A percentile compares a stretch with the other conserved stretches of the same genome.
These are phyloP conservation scores for Millerago galiae DNA, from an alignment of 805 yeast genomes.

Conservation along the genomic window DNA sequence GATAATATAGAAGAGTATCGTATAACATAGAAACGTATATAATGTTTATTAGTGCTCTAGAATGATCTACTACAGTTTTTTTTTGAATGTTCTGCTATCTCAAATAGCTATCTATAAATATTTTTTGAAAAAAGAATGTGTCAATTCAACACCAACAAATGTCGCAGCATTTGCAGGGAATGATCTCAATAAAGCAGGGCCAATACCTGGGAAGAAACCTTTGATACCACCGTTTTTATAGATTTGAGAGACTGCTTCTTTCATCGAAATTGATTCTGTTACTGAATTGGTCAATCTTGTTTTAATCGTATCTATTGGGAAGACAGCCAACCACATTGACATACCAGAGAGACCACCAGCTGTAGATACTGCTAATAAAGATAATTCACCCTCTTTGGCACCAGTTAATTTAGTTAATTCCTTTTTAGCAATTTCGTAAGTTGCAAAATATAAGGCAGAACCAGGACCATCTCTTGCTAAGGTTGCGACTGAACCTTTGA, in stretches of 20 bases:
- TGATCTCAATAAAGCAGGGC: constrained; percentile 89
- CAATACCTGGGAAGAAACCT: constrained; percentile 96
- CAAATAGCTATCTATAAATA: constrained; percentile 13
- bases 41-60: too few species aligned
- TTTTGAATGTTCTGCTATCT: not conserved
- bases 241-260: constrained; percentile 59
- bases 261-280: constrained; percentile 44
- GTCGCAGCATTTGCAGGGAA: constrained; percentile 99
- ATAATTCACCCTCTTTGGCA: constrained; percentile 46
- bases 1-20: too few species aligned
- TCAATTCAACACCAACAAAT: constrained; percentile 88
- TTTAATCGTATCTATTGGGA: constrained; percentile 95
- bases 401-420: constrained; percentile 38
- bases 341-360: constrained; percentile 98
- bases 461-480: constrained; percentile 98
- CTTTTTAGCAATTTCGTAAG: constrained; percentile 78
- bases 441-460: constrained; percentile 90
- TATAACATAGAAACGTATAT: too few species aligned
- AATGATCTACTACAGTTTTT: not conserved
- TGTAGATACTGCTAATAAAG: constrained; percentile 66
- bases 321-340: constrained; percentile 93
- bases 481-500: constrained; percentile 89
- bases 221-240: constrained; percentile 74
- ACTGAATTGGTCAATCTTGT: constrained; percentile 31
- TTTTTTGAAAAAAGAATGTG: constrained; percentile 37